These are phyloP conservation scores for Cajanus cajan DNA, from an alignment of 306 rosid genomes.

Conservation along the genomic window DNA sequence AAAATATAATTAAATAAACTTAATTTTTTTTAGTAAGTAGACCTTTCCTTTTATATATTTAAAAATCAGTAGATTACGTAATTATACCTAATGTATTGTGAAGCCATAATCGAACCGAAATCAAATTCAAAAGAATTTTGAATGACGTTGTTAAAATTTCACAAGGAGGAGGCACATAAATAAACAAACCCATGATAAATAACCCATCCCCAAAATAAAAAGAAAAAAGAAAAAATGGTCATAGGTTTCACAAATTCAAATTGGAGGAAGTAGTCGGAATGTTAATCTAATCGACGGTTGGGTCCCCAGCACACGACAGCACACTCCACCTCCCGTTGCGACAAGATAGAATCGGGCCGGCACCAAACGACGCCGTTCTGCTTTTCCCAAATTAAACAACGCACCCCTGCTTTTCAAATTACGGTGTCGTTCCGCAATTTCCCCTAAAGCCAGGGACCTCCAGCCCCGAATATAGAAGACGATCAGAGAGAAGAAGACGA, in stretches of 20 bases:
- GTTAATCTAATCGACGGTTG: background rate
- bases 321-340: background rate
- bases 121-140: too few relatives aligned
- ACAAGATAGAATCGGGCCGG: conserved; percentile 45
- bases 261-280: background rate
- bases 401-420: conserved; percentile 35
- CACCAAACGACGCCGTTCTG: conserved; percentile 20
- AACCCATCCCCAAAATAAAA: too few relatives aligned
- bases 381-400: conserved; percentile 4
- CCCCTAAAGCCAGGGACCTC: conserved; percentile 31
- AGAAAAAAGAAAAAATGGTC: too few relatives aligned
- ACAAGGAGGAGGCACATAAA: too few relatives aligned
- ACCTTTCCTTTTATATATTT: too few relatives aligned
- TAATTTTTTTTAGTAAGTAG: too few relatives aligned
- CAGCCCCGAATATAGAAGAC: conserved; percentile 15
- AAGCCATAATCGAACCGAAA: too few relatives aligned
- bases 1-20: too few relatives aligned
- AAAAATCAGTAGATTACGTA: too few relatives aligned
- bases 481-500: background rate
- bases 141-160: too few relatives aligned
- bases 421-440: conserved; percentile 29
- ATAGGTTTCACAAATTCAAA: background rate
- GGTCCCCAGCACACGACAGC: background rate
- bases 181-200: too few relatives aligned
- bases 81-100: too few relatives aligned